A percentile compares a stretch with the other conserved stretches of the same genome.
These are phyloP conservation scores for Curvularia spicifera DNA, from an alignment of 2,329 filamentous ascomycete species.

Conservation along the genomic window DNA sequence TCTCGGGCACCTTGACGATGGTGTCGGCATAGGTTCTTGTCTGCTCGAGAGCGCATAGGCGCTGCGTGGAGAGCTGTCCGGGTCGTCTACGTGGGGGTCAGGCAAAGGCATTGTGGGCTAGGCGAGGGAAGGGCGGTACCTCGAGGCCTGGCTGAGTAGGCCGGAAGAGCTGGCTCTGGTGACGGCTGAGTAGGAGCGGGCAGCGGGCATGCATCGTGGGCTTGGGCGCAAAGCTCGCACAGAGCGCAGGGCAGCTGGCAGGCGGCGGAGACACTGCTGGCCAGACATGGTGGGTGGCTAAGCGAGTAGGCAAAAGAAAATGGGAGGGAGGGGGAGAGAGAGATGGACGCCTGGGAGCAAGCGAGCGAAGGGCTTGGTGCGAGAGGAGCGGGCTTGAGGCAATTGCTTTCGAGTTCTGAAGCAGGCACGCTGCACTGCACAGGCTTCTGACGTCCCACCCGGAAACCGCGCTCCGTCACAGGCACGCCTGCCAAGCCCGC, in stretches of 20 bases:
- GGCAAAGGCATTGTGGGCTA: constrained; percentile 3
- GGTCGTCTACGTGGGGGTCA: constrained; percentile 38
- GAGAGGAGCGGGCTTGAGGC: constrained; percentile 29
- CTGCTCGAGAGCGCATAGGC: constrained; percentile 39
- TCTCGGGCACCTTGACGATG: constrained; percentile 91
- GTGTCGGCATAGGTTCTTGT: constrained; percentile 68
- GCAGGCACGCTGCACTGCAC: constrained; percentile 16
- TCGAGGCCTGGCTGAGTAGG: constrained; percentile 40
- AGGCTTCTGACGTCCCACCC: constrained; percentile 36
- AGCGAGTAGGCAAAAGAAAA: constrained; percentile 17
- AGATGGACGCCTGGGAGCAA: constrained; percentile 18
- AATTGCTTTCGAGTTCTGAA: constrained; percentile 32
- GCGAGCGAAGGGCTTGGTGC: constrained; percentile 1
- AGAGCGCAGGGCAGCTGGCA: constrained; percentile 39
- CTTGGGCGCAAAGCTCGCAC: constrained; percentile 41
- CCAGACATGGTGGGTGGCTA: constrained; percentile 40
- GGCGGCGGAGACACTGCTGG: constrained; percentile 50
- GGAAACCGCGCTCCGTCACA: constrained; percentile 34
- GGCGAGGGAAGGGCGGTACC: constrained; percentile 18
- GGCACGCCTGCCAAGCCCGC: constrained; percentile 34
- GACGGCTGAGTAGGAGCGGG: constrained; percentile 46
- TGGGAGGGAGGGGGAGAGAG: constrained; percentile 13
- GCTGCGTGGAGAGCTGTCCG: constrained; percentile 35
- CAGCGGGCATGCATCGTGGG: constrained; percentile 34
- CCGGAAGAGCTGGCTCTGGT: constrained; percentile 43